A percentile compares a stretch with the other conserved stretches of the same genome.
Evolutionary conservation across 1,284 basidiomycete genomes (phyloP).

Genomic region (Marasmius oreades): DNA sequence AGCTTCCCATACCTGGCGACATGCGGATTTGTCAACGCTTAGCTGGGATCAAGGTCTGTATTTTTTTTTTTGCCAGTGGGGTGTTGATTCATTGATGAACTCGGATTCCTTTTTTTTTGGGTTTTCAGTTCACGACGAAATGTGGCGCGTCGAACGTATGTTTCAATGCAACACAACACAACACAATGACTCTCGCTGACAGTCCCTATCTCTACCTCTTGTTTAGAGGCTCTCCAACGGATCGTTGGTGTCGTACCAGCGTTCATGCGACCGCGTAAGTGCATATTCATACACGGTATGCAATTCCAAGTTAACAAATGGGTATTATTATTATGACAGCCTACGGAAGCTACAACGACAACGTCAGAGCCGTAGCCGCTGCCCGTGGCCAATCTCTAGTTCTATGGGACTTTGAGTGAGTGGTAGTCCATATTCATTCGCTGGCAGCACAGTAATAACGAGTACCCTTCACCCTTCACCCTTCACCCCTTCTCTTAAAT

Average conservation of each 20-base stretch:
- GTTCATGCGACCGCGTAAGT: slow-evolving; percentile 30
- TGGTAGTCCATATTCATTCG: not conserved
- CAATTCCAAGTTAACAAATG: too few species aligned
- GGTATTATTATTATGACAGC: too few species aligned
- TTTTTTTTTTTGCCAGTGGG: too few species aligned
- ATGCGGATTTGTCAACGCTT: slow-evolving; percentile 31
- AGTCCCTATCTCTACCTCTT: not conserved
- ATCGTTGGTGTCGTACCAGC: slow-evolving; percentile 28
- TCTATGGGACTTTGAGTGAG: slow-evolving; percentile 13
- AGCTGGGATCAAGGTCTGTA: slow-evolving; percentile 31
- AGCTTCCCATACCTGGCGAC: slow-evolving; percentile 41
- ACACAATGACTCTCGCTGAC: not conserved
- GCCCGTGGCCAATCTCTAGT: slow-evolving; percentile 21
- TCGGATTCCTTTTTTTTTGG: too few species aligned
- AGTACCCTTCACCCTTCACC: not conserved
- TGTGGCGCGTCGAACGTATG: slow-evolving; percentile 15
- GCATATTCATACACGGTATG: too few species aligned
- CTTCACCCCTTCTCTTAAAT: too few species aligned
- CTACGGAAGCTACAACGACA: slow-evolving; percentile 27
- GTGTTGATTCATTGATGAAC: too few species aligned
- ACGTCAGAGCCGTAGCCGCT: slow-evolving; percentile 21
- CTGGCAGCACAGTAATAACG: not conserved
- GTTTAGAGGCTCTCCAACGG: slow-evolving; percentile 25
- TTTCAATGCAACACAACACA: not conserved
- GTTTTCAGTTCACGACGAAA: slow-evolving; percentile 13